A percentile compares a stretch with the other conserved stretches of the same genome.
phyloP scores from a whole-genome alignment of 768 basidiomycete species.

The Russula earlei region DNA sequence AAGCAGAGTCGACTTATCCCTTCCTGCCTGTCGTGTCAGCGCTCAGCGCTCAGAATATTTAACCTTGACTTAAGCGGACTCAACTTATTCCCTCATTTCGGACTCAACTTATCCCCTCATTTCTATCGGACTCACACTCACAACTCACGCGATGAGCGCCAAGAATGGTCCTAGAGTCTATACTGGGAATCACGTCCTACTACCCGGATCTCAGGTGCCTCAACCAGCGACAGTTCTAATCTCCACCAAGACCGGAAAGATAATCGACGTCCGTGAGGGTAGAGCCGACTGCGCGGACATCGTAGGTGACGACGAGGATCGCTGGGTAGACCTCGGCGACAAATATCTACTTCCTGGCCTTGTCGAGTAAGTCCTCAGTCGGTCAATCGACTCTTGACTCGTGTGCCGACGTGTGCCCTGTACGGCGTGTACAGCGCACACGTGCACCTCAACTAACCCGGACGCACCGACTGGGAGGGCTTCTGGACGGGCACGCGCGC shows the following conservation, averaged over 20 bases:
- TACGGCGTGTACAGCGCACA: conserved; percentile 47
- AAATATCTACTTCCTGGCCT: conserved; percentile 42
- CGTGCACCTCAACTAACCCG: conserved; percentile 91
- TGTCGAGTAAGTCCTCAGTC: conserved; percentile 41
- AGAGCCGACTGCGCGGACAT: conserved; percentile 21
- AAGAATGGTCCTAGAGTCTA: conserved; percentile 1
- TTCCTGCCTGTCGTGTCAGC: no score
- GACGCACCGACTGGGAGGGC: conserved; percentile 90
- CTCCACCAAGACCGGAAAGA: conserved; percentile 32
- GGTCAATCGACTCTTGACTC: not conserved
- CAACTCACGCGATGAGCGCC: not conserved
- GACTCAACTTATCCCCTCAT: no score
- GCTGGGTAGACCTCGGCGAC: conserved; percentile 31
- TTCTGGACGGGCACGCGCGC: conserved; percentile 88
- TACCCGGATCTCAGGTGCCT: conserved; percentile 22
- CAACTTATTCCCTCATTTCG: no score
- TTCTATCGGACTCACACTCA: no score
- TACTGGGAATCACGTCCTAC: conserved; percentile 22
- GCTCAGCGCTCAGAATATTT: no score
- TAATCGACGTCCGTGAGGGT: conserved; percentile 28
- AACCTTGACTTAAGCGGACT: no score
- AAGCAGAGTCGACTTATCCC: no score
- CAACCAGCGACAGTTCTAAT: conserved; percentile 36
- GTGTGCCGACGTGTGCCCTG: not conserved
- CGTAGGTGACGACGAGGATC: conserved; percentile 16